Base-by-base conservation (phyloP, 2,329 filamentous ascomycete genomes). In the Rhynchosporium agropyri region DNA sequence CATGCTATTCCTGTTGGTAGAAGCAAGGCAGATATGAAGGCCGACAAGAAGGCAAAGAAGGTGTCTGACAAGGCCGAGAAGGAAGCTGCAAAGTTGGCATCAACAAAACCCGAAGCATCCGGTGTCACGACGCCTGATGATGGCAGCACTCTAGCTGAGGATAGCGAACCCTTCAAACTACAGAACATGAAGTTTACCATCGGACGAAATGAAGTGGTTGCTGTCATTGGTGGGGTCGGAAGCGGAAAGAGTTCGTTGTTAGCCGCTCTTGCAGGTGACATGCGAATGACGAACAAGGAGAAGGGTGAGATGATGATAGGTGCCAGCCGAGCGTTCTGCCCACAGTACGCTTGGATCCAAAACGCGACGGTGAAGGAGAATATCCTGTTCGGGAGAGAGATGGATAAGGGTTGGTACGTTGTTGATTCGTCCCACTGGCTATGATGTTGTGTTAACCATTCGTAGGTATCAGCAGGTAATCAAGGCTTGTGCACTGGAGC, bases 271-370 rank as follows among this genome's bases (percentile, higher is more conserved):
- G 94, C 93, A 0, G 94, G 95, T 29, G 94, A 98, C 67, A 98
- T 98, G 94, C 87, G 92, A 50, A 60, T 60, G 58, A 51, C 46
- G 13, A 60, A 60, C 12, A 89, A 89, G 74, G 96, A 90, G 0
- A 79, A 78, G 3, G 92, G 92, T 10, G 83, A 89, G 43, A 83
- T 96, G 5, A 83, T 85, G 0, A 83, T 95, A 69, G 91, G 93
- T 46, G 91, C 91, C 0, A 88, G 87, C 3, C 83, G 93, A 65
- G 91, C 94, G 0, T 97, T 97, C 71, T 98, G 95, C 68, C 94
- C 94, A 0, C 94, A 99, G 74, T 97, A 97, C 73, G 91, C 95
- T 0, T 99, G 95, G 95, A 97, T 99, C 55, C 94, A 98, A 74
- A 98, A 98, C 72, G 83, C 92, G 0, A 91, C 89, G 0, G 84